These are phyloP conservation scores for Leccinum aurantiacum DNA, from an alignment of 768 basidiomycete species.

Conservation along the genomic window DNA sequence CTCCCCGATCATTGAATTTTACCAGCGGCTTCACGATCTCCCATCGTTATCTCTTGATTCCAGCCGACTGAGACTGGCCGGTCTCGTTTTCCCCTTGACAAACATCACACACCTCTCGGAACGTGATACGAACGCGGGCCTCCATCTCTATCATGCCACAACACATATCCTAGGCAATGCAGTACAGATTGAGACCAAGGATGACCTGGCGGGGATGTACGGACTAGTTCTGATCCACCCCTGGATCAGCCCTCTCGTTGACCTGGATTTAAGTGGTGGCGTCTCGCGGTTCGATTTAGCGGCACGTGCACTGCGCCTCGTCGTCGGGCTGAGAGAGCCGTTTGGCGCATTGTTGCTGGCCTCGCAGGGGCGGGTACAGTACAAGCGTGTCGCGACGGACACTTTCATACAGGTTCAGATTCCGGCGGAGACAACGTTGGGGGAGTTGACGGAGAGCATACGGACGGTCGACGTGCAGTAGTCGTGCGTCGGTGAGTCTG, in stretches of 20 bases:
- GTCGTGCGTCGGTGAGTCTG: not conserved
- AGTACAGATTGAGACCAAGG: not conserved
- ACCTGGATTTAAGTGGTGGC: not conserved
- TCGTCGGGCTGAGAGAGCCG: not conserved
- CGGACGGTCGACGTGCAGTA: not conserved
- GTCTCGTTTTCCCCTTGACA: not conserved
- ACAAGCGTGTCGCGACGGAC: not conserved
- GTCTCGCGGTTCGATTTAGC: not conserved
- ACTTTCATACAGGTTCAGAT: not conserved
- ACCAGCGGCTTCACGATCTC: not conserved
- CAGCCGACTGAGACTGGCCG: not conserved
- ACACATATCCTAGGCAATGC: not conserved
- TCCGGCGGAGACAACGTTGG: not conserved
- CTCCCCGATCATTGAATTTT: not conserved
- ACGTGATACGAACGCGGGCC: not conserved
- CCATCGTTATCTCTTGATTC: not conserved
- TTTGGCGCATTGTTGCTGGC: not conserved
- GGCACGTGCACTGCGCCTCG: not conserved
- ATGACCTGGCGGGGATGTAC: not conserved
- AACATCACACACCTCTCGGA: not conserved
- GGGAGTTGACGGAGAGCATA: not conserved
- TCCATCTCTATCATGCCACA: not conserved
- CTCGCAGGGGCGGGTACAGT: not conserved
- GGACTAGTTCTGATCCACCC: not conserved
- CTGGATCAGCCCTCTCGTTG: not conserved